Conservation (phyloP, 352 stramenopile genomes). For the Blastocystis sp. region DNA sequence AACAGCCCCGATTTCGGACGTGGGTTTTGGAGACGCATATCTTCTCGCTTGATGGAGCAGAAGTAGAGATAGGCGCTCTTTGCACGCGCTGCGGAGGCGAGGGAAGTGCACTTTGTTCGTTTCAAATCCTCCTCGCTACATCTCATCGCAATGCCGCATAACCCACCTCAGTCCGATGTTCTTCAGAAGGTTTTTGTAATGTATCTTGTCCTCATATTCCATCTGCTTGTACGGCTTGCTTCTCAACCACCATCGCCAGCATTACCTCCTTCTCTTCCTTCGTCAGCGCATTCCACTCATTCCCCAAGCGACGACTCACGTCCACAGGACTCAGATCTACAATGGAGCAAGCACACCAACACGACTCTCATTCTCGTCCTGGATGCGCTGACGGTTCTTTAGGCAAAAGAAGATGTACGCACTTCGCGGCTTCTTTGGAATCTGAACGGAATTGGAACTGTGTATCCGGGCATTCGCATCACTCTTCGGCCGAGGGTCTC, state of each 20-base stretch:
- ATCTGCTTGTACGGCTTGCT: constrained; percentile 47
- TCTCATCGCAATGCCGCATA: neutral
- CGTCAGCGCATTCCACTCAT: constrained; percentile 58
- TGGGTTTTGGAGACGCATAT: constrained; percentile 54
- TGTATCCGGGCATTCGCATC: neutral
- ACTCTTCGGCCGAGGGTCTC: neutral
- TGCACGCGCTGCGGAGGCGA: constrained; percentile 6
- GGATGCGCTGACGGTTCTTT: constrained; percentile 47
- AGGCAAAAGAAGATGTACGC: constrained; percentile 72
- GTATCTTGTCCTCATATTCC: constrained; percentile 27
- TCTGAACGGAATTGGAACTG: neutral
- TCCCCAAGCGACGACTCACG: constrained; percentile 53
- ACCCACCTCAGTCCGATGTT: constrained; percentile 42
- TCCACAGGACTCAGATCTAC: constrained; percentile 53
- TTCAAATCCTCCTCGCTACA: constrained; percentile 38
- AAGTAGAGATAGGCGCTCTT: constrained; percentile 66
- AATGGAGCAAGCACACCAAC: neutral
- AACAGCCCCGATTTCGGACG: neutral
- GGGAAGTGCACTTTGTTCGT: constrained; percentile 38
- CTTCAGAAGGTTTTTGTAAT: constrained; percentile 22
- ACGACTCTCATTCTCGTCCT: constrained; percentile 45
- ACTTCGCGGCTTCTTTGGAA: constrained; percentile 47
- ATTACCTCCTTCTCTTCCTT: constrained; percentile 50
- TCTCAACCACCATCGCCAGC: neutral
- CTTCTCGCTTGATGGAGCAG: constrained; percentile 45